A percentile compares a stretch with the other conserved stretches of the same genome.
Conservation (phyloP, 352 stramenopile species). For the Globisporangium echinulatum region DNA sequence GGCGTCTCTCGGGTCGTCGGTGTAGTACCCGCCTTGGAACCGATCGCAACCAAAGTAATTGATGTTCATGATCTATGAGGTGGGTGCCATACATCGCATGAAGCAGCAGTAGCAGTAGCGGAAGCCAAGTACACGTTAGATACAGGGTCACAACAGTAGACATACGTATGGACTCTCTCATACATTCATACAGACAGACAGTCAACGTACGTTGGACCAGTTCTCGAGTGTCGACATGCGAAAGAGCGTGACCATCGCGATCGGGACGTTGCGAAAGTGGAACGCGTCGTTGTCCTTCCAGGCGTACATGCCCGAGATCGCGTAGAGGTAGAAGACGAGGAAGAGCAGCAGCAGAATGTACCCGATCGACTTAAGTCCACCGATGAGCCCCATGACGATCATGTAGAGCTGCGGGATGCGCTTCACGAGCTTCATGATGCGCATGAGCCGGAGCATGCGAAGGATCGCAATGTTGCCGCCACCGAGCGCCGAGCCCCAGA, state of each 20-base stretch:
- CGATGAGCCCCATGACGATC: constrained; percentile 88
- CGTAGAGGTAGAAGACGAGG: constrained; percentile 88
- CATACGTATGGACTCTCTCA: too few species aligned
- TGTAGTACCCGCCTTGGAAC: constrained; percentile 66
- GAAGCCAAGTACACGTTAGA: constrained; percentile 1
- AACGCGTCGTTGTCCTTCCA: constrained; percentile 86
- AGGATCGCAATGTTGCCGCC: constrained; percentile 78
- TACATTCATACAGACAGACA: too few species aligned
- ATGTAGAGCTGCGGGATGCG: constrained; percentile 86
- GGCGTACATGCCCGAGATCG: constrained; percentile 88
- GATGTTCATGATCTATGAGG: constrained; percentile 62
- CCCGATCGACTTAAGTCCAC: constrained; percentile 82
- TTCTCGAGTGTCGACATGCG: constrained; percentile 80
- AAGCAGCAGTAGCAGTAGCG: too few species aligned
- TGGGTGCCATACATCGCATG: background rate
- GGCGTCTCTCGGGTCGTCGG: constrained; percentile 23
- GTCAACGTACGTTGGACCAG: constrained; percentile 52
- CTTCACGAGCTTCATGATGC: constrained; percentile 90
- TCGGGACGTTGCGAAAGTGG: constrained; percentile 70
- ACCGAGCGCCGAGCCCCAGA: constrained; percentile 59
- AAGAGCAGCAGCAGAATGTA: constrained; percentile 87
- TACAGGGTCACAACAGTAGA: background rate
- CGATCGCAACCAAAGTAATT: constrained; percentile 76
- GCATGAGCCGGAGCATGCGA: constrained; percentile 79
- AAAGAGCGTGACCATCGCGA: constrained; percentile 83